Evolutionary conservation across 73 alveolate genomes (phyloP).

Genomic region (Paramecium caudatum): DNA sequence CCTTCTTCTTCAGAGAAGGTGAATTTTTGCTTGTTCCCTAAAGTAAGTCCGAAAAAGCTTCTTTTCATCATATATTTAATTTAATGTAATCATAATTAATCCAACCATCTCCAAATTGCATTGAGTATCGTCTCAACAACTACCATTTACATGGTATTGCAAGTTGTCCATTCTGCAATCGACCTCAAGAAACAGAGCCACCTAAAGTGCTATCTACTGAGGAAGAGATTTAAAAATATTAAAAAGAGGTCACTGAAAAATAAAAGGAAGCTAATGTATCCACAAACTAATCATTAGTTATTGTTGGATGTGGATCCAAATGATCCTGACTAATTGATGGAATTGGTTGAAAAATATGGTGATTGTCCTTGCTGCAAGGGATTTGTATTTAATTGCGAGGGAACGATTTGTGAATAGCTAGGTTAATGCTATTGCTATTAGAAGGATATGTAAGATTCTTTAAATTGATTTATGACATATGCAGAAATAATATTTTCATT

Average conservation of each 20-base stretch:
- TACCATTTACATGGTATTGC: slow-evolving; percentile 54
- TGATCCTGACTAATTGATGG: slow-evolving; percentile 67
- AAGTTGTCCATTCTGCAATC: slow-evolving; percentile 45
- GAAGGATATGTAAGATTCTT: slow-evolving; percentile 39
- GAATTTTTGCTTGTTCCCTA: slow-evolving; percentile 2
- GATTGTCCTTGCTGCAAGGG: slow-evolving; percentile 66
- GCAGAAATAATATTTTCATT: slow-evolving; percentile 33
- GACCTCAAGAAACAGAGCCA: neutral
- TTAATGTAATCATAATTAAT: neutral
- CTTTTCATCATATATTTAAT: slow-evolving; percentile 19
- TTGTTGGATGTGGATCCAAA: slow-evolving; percentile 9
- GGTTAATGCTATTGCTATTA: slow-evolving; percentile 44
- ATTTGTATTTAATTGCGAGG: slow-evolving; percentile 54
- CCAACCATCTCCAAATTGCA: slow-evolving; percentile 46
- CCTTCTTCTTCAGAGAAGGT: slow-evolving; percentile 13
- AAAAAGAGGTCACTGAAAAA: neutral
- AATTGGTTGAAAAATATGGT: slow-evolving; percentile 46
- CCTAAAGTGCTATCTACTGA: neutral
- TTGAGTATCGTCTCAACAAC: slow-evolving; percentile 16
- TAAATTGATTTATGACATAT: neutral
- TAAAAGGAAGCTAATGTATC: slow-evolving; percentile 27
- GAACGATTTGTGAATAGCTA: slow-evolving; percentile 8
- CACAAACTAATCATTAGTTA: neutral
- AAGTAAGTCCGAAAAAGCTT: slow-evolving; percentile 10
- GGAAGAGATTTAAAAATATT: slow-evolving; percentile 12